These are phyloP conservation scores for Aspergillus tanneri DNA, from an alignment of 2,329 filamentous ascomycete species.

Conservation along the genomic window DNA sequence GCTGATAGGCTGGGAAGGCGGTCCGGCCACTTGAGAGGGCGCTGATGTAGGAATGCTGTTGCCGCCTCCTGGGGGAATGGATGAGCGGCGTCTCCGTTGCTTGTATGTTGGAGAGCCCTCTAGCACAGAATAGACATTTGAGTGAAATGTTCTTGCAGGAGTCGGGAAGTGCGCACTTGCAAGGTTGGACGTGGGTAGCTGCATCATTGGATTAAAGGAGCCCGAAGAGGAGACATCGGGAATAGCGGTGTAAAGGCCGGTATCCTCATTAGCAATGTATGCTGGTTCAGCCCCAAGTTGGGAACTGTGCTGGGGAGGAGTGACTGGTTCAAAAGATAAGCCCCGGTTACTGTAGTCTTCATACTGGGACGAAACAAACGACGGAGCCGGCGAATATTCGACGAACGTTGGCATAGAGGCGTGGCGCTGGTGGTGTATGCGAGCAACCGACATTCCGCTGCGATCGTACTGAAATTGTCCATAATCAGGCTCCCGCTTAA, in stretches of 20 bases:
- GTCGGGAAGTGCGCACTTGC: constrained; percentile 76
- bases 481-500: constrained; percentile 89
- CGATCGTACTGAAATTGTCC: constrained; percentile 83
- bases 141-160: constrained; percentile 64
- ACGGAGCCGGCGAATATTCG: constrained; percentile 96
- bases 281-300: constrained; percentile 82
- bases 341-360: constrained; percentile 97
- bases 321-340: constrained; percentile 94
- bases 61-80: constrained; percentile 78
- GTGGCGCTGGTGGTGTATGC: constrained; percentile 87
- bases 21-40: constrained; percentile 46
- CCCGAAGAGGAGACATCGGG: constrained; percentile 77
- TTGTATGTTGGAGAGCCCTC: constrained; percentile 99
- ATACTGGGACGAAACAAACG: constrained; percentile 97
- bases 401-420: constrained; percentile 98
- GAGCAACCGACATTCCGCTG: constrained; percentile 79
- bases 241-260: constrained; percentile 90
- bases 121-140: constrained; percentile 89
- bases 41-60: constrained; percentile 62
- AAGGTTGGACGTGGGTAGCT: constrained; percentile 82
- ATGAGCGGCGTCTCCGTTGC: constrained; percentile 89
- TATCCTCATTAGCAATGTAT: constrained; percentile 98
- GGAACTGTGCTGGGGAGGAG: constrained; percentile 85
- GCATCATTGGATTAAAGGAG: constrained; percentile 83
- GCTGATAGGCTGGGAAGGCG: constrained; percentile 41